Percentiles rank a stretch among this genome's conserved stretches.
These are phyloP conservation scores for Talaromyces sp. DNA, from an alignment of 2,329 filamentous ascomycete genomes.

Conservation along the genomic window DNA sequence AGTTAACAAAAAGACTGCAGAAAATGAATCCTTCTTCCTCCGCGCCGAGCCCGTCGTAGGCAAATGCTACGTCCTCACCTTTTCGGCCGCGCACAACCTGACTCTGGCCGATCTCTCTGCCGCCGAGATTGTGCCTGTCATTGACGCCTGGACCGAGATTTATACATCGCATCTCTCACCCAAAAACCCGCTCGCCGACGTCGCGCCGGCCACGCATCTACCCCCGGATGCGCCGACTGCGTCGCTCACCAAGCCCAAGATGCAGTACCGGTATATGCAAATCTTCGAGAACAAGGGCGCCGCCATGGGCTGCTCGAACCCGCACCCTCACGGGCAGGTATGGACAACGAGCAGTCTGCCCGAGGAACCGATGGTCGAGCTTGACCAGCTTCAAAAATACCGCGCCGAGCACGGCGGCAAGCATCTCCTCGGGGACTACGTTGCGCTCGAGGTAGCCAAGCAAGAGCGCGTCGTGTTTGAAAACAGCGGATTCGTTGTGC, in stretches of 20 bases:
- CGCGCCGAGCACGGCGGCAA: conserved; percentile 63
- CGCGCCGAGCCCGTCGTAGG: conserved; percentile 82
- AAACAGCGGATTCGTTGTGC: conserved; percentile 76
- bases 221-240: conserved; percentile 43
- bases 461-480: conserved; percentile 82
- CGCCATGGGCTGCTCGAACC: conserved; percentile 98
- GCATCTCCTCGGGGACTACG: conserved; percentile 83
- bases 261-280: conserved; percentile 94
- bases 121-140: conserved; percentile 70
- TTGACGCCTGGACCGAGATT: conserved; percentile 87
- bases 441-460: conserved; percentile 73
- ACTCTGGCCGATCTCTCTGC: conserved; percentile 87
- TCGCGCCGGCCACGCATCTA: conserved; percentile 43
- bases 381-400: conserved; percentile 75
- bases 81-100: conserved; percentile 82
- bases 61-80: conserved; percentile 95
- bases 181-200: conserved; percentile 56
- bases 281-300: conserved; percentile 99
- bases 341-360: conserved; percentile 92
- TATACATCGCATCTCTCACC: conserved; percentile 77
- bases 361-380: conserved; percentile 78
- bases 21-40: conserved; percentile 69
- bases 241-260: conserved; percentile 51
- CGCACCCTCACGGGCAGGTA: conserved; percentile 92
- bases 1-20: conserved; percentile 35